Conservation (phyloP, 2,329 filamentous ascomycete species). For the Fusarium incarnatum region DNA sequence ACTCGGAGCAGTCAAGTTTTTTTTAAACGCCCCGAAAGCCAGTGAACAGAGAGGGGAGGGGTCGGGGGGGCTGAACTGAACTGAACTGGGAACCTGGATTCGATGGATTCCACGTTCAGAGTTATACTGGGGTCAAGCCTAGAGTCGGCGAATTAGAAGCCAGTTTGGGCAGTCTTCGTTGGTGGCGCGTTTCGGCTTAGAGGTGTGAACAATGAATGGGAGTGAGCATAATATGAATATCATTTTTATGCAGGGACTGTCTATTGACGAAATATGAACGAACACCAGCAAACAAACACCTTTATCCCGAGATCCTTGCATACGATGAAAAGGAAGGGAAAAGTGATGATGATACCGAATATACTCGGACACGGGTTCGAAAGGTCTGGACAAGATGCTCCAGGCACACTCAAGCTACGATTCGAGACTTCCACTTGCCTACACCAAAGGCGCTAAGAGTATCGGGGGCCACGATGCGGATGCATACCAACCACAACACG, state of each 20-base stretch:
- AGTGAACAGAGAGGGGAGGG: conserved; percentile 11
- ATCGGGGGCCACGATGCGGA: conserved; percentile 27
- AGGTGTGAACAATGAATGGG: conserved; percentile 4
- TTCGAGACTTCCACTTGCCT: conserved; percentile 15
- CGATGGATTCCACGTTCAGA: conserved; percentile 12
- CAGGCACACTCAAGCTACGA: conserved; percentile 9
- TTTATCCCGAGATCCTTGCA: background rate
- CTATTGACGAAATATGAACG: background rate
- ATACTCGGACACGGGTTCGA: background rate
- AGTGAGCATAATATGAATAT: conserved; percentile 13
- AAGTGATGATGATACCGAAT: background rate
- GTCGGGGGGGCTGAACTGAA: background rate
- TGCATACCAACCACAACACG: conserved; percentile 11
- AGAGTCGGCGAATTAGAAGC: conserved; percentile 21
- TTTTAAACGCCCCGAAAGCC: background rate
- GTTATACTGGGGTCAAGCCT: conserved; percentile 21
- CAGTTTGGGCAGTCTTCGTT: conserved; percentile 16
- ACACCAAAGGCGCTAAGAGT: conserved; percentile 5
- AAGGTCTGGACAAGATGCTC: background rate
- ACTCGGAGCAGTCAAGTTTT: background rate
- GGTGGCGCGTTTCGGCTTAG: conserved; percentile 35
- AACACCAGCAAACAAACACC: background rate
- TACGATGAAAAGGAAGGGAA: background rate
- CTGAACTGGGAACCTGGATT: conserved; percentile 24
- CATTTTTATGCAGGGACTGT: conserved; percentile 27